Conservation (phyloP, 768 basidiomycete genomes). For the Amyloporia xantha region DNA sequence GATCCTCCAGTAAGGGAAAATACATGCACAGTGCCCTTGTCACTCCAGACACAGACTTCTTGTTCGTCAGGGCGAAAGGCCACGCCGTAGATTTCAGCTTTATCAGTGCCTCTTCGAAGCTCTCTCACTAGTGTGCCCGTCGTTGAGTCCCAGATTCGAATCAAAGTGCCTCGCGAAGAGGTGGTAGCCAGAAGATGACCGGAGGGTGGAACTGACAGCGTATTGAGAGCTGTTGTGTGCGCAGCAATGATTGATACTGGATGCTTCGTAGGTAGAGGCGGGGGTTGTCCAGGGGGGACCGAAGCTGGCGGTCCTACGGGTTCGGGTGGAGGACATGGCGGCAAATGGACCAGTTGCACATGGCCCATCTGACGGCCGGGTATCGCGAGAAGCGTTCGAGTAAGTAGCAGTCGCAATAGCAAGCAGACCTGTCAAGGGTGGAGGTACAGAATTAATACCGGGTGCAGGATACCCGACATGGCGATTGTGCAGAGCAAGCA, state of each 20-base stretch:
- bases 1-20: slow-evolving; percentile 64
- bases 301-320: slow-evolving; percentile 52
- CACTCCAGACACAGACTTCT: slow-evolving; percentile 88
- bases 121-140: slow-evolving; percentile 73
- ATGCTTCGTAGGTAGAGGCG: slow-evolving; percentile 51
- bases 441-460: no score
- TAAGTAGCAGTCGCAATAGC: slow-evolving; percentile 73
- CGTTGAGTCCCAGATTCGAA: slow-evolving; percentile 78
- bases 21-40: slow-evolving; percentile 91
- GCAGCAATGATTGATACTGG: slow-evolving; percentile 79
- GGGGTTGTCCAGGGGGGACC: slow-evolving; percentile 43
- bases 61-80: slow-evolving; percentile 82
- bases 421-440: slow-evolving; percentile 51
- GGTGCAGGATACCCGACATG: no score
- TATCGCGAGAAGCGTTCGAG: slow-evolving; percentile 77
- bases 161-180: slow-evolving; percentile 75
- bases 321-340: slow-evolving; percentile 63
- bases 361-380: slow-evolving; percentile 85
- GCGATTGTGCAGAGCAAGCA: no score
- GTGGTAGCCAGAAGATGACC: slow-evolving; percentile 81
- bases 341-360: slow-evolving; percentile 80
- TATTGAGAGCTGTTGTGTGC: slow-evolving; percentile 72
- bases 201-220: slow-evolving; percentile 70
- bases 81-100: slow-evolving; percentile 87
- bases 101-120: slow-evolving; percentile 80